These are phyloP conservation scores for Annulohypoxylon nitens DNA, from an alignment of 495 filamentous ascomycete genomes.

Conservation along the genomic window DNA sequence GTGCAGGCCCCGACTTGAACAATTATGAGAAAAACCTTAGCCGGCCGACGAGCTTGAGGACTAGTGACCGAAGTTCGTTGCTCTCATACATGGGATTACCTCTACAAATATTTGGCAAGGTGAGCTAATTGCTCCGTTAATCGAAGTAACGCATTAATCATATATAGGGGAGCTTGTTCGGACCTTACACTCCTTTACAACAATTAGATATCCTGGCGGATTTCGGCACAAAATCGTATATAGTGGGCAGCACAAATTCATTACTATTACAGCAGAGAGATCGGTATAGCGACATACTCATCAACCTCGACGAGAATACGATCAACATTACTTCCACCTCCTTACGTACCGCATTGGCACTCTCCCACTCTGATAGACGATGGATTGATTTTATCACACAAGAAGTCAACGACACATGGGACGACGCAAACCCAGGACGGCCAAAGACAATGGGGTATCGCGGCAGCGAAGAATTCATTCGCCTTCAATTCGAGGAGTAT, in stretches of 20 bases:
- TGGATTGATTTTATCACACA: slow-evolving; percentile 98
- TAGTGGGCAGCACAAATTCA: slow-evolving; percentile 97
- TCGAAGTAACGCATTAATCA: slow-evolving; percentile 22
- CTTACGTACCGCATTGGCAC: slow-evolving; percentile 78
- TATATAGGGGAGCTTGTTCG: slow-evolving; percentile 87
- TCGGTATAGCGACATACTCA: slow-evolving; percentile 96
- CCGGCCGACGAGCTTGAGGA: slow-evolving; percentile 86
- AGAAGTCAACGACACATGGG: slow-evolving; percentile 95
- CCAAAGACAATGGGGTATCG: slow-evolving; percentile 96
- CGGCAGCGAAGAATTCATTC: slow-evolving; percentile 97
- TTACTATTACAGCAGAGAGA: slow-evolving; percentile 93
- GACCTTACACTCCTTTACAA: slow-evolving; percentile 95
- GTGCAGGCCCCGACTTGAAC: slow-evolving; percentile 89
- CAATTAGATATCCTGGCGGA: slow-evolving; percentile 95
- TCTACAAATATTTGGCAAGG: slow-evolving; percentile 94
- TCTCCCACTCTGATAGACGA: slow-evolving; percentile 88
- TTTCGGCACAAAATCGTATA: slow-evolving; percentile 94
- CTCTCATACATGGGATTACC: slow-evolving; percentile 95
- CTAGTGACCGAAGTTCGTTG: slow-evolving; percentile 90
- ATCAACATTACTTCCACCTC: slow-evolving; percentile 86
- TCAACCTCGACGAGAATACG: slow-evolving; percentile 93
- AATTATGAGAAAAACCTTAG: slow-evolving; percentile 80
- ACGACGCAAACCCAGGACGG: slow-evolving; percentile 85
- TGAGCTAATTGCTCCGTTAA: slow-evolving; percentile 49
- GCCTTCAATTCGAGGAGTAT: slow-evolving; percentile 98